Evolutionary conservation across 2,329 filamentous ascomycete genomes (phyloP).

Genomic region (Cladophialophora yegresii): DNA sequence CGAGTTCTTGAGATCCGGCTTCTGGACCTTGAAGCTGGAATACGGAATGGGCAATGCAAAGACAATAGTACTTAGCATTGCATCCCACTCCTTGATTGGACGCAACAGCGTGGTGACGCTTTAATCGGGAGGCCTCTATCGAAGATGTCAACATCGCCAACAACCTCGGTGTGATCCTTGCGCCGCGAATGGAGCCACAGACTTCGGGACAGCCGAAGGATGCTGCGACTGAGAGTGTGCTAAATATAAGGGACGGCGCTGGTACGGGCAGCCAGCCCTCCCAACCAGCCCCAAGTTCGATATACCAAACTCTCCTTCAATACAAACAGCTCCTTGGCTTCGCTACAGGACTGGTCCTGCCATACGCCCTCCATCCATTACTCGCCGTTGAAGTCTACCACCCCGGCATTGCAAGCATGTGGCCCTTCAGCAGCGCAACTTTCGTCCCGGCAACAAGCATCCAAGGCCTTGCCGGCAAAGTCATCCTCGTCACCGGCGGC

Average conservation of each 20-base stretch:
- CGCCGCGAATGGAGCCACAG: background rate
- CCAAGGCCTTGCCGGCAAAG: constrained; percentile 46
- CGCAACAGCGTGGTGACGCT: background rate
- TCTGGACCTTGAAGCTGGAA: background rate
- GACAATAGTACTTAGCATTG: background rate
- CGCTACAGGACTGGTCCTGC: constrained; percentile 24
- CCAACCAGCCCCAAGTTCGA: background rate
- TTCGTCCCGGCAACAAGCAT: constrained; percentile 47
- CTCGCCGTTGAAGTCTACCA: constrained; percentile 27
- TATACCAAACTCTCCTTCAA: constrained; percentile 1
- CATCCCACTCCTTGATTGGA: background rate
- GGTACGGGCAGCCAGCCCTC: background rate
- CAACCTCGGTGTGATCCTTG: constrained; percentile 3
- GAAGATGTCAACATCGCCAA: constrained; percentile 9
- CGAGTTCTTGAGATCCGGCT: background rate
- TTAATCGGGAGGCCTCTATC: background rate
- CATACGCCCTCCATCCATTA: constrained; percentile 32
- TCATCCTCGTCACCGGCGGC: constrained; percentile 51
- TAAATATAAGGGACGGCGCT: background rate
- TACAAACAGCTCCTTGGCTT: constrained; percentile 25
- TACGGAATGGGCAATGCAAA: background rate
- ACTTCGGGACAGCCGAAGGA: background rate
- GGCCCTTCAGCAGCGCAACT: constrained; percentile 24
- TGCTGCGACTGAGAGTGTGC: background rate
- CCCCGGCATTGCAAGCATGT: constrained; percentile 31